Conservation (phyloP, 805 yeast species). For the Cyberlindnera lachancei region DNA sequence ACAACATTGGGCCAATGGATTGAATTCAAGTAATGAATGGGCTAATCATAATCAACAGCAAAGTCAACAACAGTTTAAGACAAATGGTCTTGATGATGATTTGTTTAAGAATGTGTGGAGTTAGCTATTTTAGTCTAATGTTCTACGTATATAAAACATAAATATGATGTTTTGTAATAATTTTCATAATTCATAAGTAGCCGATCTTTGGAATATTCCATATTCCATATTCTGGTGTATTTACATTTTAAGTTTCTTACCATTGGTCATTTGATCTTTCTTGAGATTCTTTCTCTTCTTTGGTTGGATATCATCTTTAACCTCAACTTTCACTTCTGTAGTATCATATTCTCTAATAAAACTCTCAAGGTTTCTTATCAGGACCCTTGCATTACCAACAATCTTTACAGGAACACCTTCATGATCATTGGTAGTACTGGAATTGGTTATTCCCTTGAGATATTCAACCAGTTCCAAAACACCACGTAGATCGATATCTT, state of each 20-base stretch:
- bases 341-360: neutral
- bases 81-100: slow-evolving; percentile 40
- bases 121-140: slow-evolving; percentile 15
- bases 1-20: no score
- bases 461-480: slow-evolving; percentile 4
- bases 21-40: no score
- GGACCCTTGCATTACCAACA: slow-evolving; percentile 6
- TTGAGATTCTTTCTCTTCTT: no score
- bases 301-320: no score
- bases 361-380: neutral
- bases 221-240: no score
- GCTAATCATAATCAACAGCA: slow-evolving; percentile 4
- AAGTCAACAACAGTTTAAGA: slow-evolving; percentile 1
- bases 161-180: no score
- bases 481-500: slow-evolving; percentile 6
- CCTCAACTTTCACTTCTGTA: neutral
- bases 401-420: slow-evolving; percentile 8
- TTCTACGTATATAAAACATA: no score
- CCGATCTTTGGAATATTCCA: no score
- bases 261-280: no score
- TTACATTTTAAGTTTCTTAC: no score
- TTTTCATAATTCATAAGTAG: no score
- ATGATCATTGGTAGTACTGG: slow-evolving; percentile 1
- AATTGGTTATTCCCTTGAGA: slow-evolving; percentile 3
- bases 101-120: slow-evolving; percentile 66